These are phyloP conservation scores for Wilcoxina mikolae DNA, from an alignment of 495 filamentous ascomycete genomes.

Conservation along the genomic window DNA sequence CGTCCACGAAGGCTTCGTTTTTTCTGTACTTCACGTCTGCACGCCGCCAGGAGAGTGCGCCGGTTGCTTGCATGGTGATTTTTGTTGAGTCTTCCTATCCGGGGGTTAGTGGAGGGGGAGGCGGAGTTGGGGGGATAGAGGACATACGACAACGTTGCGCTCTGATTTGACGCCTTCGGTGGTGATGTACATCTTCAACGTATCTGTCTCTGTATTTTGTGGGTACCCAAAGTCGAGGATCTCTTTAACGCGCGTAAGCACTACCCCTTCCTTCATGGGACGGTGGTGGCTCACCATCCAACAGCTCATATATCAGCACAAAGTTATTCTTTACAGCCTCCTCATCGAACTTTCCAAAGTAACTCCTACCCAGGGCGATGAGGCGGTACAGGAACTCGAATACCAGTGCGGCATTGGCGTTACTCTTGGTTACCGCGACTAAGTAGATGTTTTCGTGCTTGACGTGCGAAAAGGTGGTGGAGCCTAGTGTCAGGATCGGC, in stretches of 20 bases:
- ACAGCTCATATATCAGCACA: slow-evolving; percentile 91
- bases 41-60: slow-evolving; percentile 89
- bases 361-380: slow-evolving; percentile 76
- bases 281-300: slow-evolving; percentile 55
- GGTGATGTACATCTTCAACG: slow-evolving; percentile 99
- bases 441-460: slow-evolving; percentile 99
- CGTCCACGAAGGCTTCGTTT: slow-evolving; percentile 98
- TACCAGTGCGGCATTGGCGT: slow-evolving; percentile 95
- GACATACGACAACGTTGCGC: slow-evolving; percentile 44
- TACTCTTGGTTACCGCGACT: slow-evolving; percentile 95
- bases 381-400: slow-evolving; percentile 97
- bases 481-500: slow-evolving; percentile 91
- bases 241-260: slow-evolving; percentile 40
- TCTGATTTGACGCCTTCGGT: slow-evolving; percentile 98
- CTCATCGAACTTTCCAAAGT: slow-evolving; percentile 99
- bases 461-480: slow-evolving; percentile 97
- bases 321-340: slow-evolving; percentile 99
- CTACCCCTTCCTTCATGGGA: background rate
- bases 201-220: slow-evolving; percentile 97
- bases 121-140: background rate
- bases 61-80: slow-evolving; percentile 98
- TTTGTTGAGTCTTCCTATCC: slow-evolving; percentile 66
- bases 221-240: slow-evolving; percentile 99
- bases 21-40: slow-evolving; percentile 98
- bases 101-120: slow-evolving; percentile 21